Conservation (phyloP, 345 rosid species). For the Eucalyptus rudis region DNA sequence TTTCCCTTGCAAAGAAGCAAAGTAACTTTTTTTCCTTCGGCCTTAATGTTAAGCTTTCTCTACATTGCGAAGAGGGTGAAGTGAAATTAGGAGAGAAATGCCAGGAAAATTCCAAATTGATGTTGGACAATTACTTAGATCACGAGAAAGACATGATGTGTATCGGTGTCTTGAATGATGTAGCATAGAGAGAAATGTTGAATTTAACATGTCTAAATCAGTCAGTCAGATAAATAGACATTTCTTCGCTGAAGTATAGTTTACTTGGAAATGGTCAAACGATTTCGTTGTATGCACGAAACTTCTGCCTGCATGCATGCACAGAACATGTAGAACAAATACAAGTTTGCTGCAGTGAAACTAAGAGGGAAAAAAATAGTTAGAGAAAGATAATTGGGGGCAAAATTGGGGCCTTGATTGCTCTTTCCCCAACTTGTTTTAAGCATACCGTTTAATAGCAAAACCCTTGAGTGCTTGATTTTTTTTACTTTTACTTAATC, state of each 20-base stretch:
- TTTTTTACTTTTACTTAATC: background rate
- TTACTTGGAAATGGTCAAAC: background rate
- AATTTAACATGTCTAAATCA: background rate
- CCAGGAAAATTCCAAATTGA: background rate
- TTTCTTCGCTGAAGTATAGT: background rate
- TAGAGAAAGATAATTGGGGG: background rate
- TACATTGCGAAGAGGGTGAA: background rate
- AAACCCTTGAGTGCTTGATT: background rate
- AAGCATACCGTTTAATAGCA: background rate
- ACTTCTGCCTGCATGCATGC: background rate
- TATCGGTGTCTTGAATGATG: background rate
- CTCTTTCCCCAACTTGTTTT: background rate
- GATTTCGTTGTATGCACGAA: background rate
- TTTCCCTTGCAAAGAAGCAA: background rate
- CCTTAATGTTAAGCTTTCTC: background rate
- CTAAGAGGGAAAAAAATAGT: background rate
- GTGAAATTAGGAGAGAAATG: background rate
- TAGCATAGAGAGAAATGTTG: background rate
- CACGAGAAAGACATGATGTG: background rate
- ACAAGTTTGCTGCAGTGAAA: background rate
- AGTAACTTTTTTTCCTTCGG: background rate
- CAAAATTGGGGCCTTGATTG: background rate
- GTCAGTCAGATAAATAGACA: background rate
- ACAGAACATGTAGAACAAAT: background rate
- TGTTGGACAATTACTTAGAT: background rate